Evolutionary conservation across 177 flowering plant genomes (phyloP).

Genomic region (Vitis hybrid): DNA sequence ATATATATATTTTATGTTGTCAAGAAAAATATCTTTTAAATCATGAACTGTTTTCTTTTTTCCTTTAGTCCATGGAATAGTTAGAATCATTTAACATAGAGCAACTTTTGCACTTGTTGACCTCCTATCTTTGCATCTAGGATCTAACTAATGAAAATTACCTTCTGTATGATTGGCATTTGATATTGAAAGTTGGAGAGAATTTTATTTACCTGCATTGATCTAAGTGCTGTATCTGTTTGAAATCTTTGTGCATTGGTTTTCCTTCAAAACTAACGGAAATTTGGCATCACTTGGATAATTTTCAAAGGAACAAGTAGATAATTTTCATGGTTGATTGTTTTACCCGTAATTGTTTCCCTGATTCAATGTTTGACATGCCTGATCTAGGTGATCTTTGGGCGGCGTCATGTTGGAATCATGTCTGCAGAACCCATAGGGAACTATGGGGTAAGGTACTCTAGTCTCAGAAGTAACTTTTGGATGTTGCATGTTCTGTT

Average conservation of each 20-base stretch:
- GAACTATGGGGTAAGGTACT: slow-evolving; percentile 94
- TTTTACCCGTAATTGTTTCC: not conserved
- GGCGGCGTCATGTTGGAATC: slow-evolving; percentile 88
- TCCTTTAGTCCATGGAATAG: not conserved
- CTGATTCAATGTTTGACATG: not conserved
- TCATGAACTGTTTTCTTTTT: not conserved
- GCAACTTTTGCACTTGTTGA: not conserved
- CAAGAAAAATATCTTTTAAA: not conserved
- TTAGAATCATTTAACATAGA: not conserved
- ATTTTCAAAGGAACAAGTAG: no score
- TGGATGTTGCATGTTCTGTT: not conserved
- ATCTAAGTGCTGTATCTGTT: no score
- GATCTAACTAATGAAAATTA: not conserved
- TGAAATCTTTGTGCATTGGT: no score
- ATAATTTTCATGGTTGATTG: not conserved
- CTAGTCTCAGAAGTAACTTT: not conserved
- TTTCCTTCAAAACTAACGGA: no score
- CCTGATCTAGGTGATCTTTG: slow-evolving; percentile 69
- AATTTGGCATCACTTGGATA: no score
- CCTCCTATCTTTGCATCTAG: not conserved
- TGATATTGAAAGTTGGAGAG: not conserved
- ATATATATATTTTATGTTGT: not conserved
- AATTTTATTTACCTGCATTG: no score
- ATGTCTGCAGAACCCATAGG: slow-evolving; percentile 95
- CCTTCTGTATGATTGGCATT: not conserved